These are phyloP conservation scores for Alectoria sarmentosa DNA, from an alignment of 495 filamentous ascomycete species.

Conservation along the genomic window DNA sequence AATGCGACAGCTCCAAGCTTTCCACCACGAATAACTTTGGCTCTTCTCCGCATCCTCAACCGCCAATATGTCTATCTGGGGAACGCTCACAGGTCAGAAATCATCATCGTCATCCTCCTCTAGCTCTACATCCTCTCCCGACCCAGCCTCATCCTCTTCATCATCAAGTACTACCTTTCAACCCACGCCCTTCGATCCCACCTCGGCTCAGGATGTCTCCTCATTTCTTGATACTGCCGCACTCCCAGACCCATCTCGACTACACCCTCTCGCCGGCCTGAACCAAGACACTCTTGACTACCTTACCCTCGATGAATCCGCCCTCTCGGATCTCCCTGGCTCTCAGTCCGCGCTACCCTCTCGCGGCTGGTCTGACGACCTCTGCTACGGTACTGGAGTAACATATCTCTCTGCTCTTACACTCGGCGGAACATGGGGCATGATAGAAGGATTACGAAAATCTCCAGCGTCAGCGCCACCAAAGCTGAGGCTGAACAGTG, in stretches of 20 bases:
- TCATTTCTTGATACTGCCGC: constrained; percentile 66
- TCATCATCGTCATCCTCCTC: constrained; percentile 41
- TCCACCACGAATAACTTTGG: not conserved
- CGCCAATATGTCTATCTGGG: constrained; percentile 70
- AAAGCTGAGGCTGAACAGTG: constrained; percentile 84
- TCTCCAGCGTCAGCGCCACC: constrained; percentile 68
- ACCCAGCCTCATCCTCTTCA: constrained; percentile 25
- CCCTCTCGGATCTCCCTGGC: constrained; percentile 82
- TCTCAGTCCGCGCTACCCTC: constrained; percentile 80
- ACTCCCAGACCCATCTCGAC: constrained; percentile 71
- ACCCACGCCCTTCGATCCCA: constrained; percentile 57
- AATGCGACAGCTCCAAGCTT: not conserved
- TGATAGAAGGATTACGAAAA: constrained; percentile 77
- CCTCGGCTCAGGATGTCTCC: constrained; percentile 66
- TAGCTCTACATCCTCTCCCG: constrained; percentile 20
- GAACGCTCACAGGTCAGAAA: constrained; percentile 78
- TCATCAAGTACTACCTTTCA: constrained; percentile 43
- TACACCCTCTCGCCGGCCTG: constrained; percentile 92
- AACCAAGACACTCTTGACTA: constrained; percentile 91
- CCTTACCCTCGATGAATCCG: constrained; percentile 84
- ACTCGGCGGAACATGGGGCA: constrained; percentile 85
- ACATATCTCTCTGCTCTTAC: constrained; percentile 83
- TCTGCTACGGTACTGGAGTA: constrained; percentile 93
- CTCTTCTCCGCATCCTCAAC: not conserved
- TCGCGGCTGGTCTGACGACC: constrained; percentile 93